Evolutionary conservation across 1,139 yeast genomes (phyloP).

Genomic region (Geotrichum aggregatum): DNA sequence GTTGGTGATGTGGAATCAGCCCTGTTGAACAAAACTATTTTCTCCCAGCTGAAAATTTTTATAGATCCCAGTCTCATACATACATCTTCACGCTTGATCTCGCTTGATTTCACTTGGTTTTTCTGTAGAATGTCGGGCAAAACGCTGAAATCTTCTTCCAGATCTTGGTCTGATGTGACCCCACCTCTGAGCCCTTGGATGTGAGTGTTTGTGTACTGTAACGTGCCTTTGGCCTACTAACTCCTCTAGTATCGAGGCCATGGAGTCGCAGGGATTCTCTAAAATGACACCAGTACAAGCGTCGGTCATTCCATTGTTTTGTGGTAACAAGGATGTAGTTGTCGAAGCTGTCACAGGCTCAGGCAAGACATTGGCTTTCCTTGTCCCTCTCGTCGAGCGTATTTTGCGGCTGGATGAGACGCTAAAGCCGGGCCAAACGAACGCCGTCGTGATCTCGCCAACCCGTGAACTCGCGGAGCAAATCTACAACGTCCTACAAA

Average conservation of each 20-base stretch:
- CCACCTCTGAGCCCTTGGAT: slow-evolving; percentile 35
- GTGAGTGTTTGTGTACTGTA: slow-evolving; percentile 23
- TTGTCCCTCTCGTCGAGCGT: slow-evolving; percentile 74
- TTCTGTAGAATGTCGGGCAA: slow-evolving; percentile 9
- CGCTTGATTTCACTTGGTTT: too few species aligned
- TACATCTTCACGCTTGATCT: neutral
- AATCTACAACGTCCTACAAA: slow-evolving; percentile 61
- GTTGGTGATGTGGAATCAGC: neutral
- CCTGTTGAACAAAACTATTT: neutral
- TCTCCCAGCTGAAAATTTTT: slow-evolving; percentile 16
- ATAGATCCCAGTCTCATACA: neutral
- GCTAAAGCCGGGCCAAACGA: slow-evolving; percentile 51
- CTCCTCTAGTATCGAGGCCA: slow-evolving; percentile 49
- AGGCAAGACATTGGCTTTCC: slow-evolving; percentile 87
- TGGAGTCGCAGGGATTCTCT: slow-evolving; percentile 66
- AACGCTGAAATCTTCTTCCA: slow-evolving; percentile 23
- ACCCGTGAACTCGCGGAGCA: slow-evolving; percentile 91
- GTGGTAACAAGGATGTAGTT: slow-evolving; percentile 90
- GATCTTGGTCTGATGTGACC: slow-evolving; percentile 31
- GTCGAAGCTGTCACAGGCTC: slow-evolving; percentile 96
- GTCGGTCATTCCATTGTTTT: slow-evolving; percentile 79
- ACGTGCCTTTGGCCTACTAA: neutral
- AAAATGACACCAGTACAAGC: slow-evolving; percentile 98
- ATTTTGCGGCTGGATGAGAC: slow-evolving; percentile 39
- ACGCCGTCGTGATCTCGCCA: slow-evolving; percentile 75